A percentile compares a stretch with the other conserved stretches of the same genome.
Conservation (phyloP, 805 yeast species). For the Candida chauliodis region DNA sequence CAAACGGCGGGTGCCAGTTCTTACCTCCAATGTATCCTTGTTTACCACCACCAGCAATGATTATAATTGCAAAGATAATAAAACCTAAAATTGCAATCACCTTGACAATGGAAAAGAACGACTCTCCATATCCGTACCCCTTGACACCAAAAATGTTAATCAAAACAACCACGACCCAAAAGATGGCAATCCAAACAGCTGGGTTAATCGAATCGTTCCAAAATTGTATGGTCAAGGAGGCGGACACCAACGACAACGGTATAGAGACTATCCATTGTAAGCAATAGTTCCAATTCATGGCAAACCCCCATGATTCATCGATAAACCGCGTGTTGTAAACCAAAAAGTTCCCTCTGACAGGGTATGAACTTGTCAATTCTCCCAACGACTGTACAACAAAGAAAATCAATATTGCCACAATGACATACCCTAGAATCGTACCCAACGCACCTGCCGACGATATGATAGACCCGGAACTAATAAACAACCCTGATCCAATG, state of each 20-base stretch:
- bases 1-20: constrained; percentile 36
- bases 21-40: constrained; percentile 36
- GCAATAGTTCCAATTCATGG: constrained; percentile 43
- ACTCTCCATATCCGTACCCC: constrained; percentile 39
- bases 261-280: constrained; percentile 41
- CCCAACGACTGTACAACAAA: constrained; percentile 42
- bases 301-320: constrained; percentile 43
- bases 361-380: constrained; percentile 36
- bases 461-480: constrained; percentile 15
- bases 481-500: constrained; percentile 20
- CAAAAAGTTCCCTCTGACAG: constrained; percentile 40
- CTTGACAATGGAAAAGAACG: constrained; percentile 31
- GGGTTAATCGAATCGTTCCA: constrained; percentile 38
- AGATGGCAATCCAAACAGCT: constrained; percentile 40
- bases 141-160: constrained; percentile 33
- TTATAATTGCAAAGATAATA: constrained; percentile 35
- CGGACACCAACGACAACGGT: constrained; percentile 41
- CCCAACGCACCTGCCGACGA: constrained; percentile 19
- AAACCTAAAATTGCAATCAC: constrained; percentile 39
- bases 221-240: constrained; percentile 38
- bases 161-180: constrained; percentile 32
- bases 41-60: constrained; percentile 39
- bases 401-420: constrained; percentile 37
- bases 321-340: constrained; percentile 38
- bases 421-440: constrained; percentile 25